Conservation (phyloP, 2,329 filamentous ascomycete genomes). For the Zymoseptoria passerinii region DNA sequence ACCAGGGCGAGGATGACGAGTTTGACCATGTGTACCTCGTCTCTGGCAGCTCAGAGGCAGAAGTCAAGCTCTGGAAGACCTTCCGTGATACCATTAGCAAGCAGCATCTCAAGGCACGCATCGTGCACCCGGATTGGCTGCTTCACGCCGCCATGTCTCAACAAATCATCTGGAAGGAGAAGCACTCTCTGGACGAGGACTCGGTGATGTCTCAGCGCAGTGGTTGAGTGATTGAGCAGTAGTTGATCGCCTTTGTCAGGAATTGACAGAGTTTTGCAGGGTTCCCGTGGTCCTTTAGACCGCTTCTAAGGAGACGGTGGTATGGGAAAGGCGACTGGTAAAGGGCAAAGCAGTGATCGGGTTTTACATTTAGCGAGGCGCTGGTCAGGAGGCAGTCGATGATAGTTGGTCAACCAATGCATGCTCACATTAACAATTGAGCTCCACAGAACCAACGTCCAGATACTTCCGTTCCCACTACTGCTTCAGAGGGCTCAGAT, state of each 20-base stretch:
- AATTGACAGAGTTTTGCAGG: slow-evolving; percentile 10
- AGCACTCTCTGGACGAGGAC: slow-evolving; percentile 25
- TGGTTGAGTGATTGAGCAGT: slow-evolving; percentile 10
- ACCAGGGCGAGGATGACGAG: slow-evolving; percentile 52
- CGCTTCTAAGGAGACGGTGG: slow-evolving; percentile 6
- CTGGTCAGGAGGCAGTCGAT: not conserved
- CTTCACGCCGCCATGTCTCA: slow-evolving; percentile 85
- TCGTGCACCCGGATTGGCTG: slow-evolving; percentile 84
- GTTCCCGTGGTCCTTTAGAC: slow-evolving; percentile 9
- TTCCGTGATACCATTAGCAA: slow-evolving; percentile 73
- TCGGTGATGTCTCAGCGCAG: slow-evolving; percentile 11
- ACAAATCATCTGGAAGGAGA: slow-evolving; percentile 44
- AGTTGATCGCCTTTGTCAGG: not conserved
- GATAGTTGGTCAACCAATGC: not conserved
- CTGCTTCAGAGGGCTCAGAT: not conserved
- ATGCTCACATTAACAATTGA: not conserved
- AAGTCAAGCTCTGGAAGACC: slow-evolving; percentile 67
- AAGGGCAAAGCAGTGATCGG: not conserved
- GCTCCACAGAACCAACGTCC: not conserved
- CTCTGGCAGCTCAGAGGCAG: slow-evolving; percentile 56
- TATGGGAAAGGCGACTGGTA: slow-evolving; percentile 2
- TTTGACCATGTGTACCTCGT: slow-evolving; percentile 63
- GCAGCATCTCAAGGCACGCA: slow-evolving; percentile 68
- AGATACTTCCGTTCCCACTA: not conserved
- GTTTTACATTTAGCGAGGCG: not conserved